Conservation (phyloP, 2,329 filamentous ascomycete genomes). For the Paecilomyces formosus region DNA sequence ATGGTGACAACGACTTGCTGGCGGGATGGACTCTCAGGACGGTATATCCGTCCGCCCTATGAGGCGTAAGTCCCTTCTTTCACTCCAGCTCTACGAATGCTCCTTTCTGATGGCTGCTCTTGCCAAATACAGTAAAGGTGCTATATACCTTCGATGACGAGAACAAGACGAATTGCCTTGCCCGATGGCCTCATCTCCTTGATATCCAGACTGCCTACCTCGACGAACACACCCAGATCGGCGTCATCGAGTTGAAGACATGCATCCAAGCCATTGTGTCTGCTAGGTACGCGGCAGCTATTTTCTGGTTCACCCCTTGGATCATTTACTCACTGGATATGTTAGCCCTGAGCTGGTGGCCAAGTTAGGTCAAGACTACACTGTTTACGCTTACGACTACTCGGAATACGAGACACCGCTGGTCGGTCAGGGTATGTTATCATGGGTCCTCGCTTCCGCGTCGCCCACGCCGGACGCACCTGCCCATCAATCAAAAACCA, state of each 20-base stretch:
- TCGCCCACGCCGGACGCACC: slow-evolving; percentile 49
- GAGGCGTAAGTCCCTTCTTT: slow-evolving; percentile 51
- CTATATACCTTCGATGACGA: slow-evolving; percentile 93
- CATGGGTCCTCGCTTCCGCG: slow-evolving; percentile 63
- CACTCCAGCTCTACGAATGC: slow-evolving; percentile 5
- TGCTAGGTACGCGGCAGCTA: slow-evolving; percentile 43
- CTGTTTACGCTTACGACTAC: slow-evolving; percentile 95
- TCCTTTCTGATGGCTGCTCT: slow-evolving; percentile 6
- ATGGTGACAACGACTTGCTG: slow-evolving; percentile 20
- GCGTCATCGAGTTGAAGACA: slow-evolving; percentile 76
- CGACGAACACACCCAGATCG: slow-evolving; percentile 74
- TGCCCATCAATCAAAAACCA: slow-evolving; percentile 55
- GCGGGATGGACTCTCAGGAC: slow-evolving; percentile 38
- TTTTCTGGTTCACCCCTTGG: neutral
- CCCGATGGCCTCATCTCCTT: slow-evolving; percentile 72
- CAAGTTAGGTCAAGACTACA: slow-evolving; percentile 72
- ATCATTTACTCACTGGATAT: slow-evolving; percentile 1
- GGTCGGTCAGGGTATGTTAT: slow-evolving; percentile 92
- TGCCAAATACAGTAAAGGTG: slow-evolving; percentile 66
- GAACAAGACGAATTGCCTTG: slow-evolving; percentile 80
- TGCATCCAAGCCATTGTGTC: slow-evolving; percentile 76
- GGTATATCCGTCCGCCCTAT: slow-evolving; percentile 56
- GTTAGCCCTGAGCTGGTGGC: slow-evolving; percentile 76
- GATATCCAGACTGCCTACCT: slow-evolving; percentile 73
- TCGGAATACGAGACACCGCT: slow-evolving; percentile 90